phyloP scores from a whole-genome alignment of 2,329 filamentous ascomycete species.

The Botrytis aclada region DNA sequence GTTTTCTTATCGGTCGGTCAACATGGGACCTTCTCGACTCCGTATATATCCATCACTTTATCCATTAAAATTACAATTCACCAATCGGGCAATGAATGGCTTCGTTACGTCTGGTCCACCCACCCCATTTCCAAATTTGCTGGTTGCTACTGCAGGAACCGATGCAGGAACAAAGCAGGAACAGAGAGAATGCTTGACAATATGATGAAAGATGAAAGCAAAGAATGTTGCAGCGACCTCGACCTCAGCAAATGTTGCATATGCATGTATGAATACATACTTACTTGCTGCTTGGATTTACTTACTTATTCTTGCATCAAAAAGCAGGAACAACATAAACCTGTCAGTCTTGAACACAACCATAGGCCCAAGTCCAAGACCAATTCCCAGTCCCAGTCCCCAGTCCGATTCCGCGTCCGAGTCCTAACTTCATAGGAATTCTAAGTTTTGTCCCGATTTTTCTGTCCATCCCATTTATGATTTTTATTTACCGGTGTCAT shows the following conservation, averaged over 20 bases:
- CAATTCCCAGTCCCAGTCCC: neutral
- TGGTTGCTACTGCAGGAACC: constrained; percentile 33
- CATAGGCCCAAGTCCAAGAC: neutral
- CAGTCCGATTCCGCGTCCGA: neutral
- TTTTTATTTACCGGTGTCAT: constrained; percentile 2
- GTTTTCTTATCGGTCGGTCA: constrained; percentile 16
- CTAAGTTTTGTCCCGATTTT: constrained; percentile 8
- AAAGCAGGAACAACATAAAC: constrained; percentile 12
- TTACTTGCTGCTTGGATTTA: neutral
- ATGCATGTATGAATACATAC: constrained; percentile 12
- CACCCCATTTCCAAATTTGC: neutral
- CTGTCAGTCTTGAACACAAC: neutral
- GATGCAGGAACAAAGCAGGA: constrained; percentile 36
- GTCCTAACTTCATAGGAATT: neutral
- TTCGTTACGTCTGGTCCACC: neutral
- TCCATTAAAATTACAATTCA: neutral
- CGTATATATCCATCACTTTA: constrained; percentile 2
- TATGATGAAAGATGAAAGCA: constrained; percentile 8
- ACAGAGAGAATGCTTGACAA: constrained; percentile 21
- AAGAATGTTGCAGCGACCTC: constrained; percentile 9
- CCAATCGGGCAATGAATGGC: constrained; percentile 22
- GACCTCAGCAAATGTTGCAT: constrained; percentile 11
- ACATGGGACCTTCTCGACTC: neutral
- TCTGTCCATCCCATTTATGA: constrained; percentile 18
- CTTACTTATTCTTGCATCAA: constrained; percentile 2